A percentile compares a stretch with the other conserved stretches of the same genome.
These are phyloP conservation scores for Colletotrichum spinosum DNA, from an alignment of 2,329 filamentous ascomycete genomes.

Conservation along the genomic window DNA sequence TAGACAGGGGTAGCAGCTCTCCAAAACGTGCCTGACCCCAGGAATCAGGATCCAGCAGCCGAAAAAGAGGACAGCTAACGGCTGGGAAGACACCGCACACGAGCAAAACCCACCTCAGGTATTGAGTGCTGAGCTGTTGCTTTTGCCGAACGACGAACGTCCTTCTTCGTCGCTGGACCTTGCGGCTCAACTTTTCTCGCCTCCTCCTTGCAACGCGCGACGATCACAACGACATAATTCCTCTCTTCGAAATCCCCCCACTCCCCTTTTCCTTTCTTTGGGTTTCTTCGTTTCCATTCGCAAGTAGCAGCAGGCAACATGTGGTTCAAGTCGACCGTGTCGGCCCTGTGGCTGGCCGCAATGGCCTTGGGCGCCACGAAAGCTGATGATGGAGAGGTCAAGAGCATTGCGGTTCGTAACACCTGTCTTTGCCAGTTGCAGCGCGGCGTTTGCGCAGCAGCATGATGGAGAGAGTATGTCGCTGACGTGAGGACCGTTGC, in stretches of 20 bases:
- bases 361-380: slow-evolving; percentile 63
- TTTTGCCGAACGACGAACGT: slow-evolving; percentile 26
- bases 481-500: slow-evolving; percentile 39
- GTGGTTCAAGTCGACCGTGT: slow-evolving; percentile 59
- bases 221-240: not conserved
- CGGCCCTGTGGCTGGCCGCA: slow-evolving; percentile 61
- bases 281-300: slow-evolving; percentile 21
- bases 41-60: slow-evolving; percentile 38
- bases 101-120: slow-evolving; percentile 37
- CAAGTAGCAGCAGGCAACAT: slow-evolving; percentile 46
- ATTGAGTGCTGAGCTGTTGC: slow-evolving; percentile 11
- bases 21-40: slow-evolving; percentile 37
- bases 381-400: slow-evolving; percentile 56
- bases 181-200: slow-evolving; percentile 28
- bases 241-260: slow-evolving; percentile 24
- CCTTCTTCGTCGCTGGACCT: slow-evolving; percentile 37
- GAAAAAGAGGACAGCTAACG: slow-evolving; percentile 45
- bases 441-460: not conserved
- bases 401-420: slow-evolving; percentile 62
- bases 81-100: slow-evolving; percentile 37
- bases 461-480: slow-evolving; percentile 4
- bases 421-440: not conserved
- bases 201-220: slow-evolving; percentile 11
- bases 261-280: slow-evolving; percentile 17
- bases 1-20: slow-evolving; percentile 35